Conservation (phyloP, 495 filamentous ascomycete species). For the Aspergillus haitiensis region DNA sequence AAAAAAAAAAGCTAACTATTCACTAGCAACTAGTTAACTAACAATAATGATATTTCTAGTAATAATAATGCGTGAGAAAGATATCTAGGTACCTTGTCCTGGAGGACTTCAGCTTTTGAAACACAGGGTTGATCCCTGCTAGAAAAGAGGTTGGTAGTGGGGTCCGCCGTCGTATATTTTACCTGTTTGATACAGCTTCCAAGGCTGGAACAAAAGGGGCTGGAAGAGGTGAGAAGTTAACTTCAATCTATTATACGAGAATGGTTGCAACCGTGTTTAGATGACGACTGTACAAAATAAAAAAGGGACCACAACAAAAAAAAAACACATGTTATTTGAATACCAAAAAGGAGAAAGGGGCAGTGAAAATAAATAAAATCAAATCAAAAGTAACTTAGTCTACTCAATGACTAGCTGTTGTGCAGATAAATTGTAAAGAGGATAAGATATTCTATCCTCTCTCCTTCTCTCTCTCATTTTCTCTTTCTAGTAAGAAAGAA, state of each 20-base stretch:
- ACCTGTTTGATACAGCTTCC: slow-evolving; percentile 1
- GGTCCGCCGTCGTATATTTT: not conserved
- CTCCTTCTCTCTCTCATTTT: not conserved
- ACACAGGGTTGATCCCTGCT: slow-evolving; percentile 1
- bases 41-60: not conserved
- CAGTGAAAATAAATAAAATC: not conserved
- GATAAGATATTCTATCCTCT: not conserved
- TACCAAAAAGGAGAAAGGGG: not conserved
- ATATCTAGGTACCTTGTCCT: too few relatives aligned
- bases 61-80: not conserved
- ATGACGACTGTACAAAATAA: too few relatives aligned
- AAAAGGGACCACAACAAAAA: too few relatives aligned
- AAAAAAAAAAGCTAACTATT: not conserved
- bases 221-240: not conserved
- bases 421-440: not conserved
- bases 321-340: not conserved
- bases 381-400: not conserved
- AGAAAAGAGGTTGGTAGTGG: not conserved
- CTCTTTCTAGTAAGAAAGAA: not conserved
- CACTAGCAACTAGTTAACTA: too few relatives aligned
- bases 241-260: too few relatives aligned
- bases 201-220: not conserved
- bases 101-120: not conserved
- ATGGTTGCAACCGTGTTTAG: too few relatives aligned
- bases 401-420: not conserved